Evolutionary conservation across 164 flowering plant genomes (phyloP).

Genomic region (Magnolia kwangsiensis): DNA sequence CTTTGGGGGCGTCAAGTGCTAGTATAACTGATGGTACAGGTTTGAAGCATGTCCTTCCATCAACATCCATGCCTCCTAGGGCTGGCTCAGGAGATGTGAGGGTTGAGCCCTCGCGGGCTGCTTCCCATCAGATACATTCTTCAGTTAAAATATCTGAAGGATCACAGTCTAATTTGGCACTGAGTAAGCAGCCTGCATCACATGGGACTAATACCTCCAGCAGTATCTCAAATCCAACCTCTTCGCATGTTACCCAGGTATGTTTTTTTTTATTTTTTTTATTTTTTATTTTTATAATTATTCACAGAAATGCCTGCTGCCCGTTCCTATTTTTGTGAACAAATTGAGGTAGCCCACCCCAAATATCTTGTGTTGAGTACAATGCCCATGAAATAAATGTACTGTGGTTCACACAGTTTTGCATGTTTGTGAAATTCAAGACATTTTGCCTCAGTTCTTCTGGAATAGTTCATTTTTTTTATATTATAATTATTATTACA

Average conservation of each 20-base stretch:
- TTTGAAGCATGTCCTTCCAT: conserved; percentile 31
- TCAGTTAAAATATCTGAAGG: conserved; percentile 32
- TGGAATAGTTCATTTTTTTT: too few relatives aligned
- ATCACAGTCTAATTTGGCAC: conserved; percentile 29
- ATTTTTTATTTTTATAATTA: neutral
- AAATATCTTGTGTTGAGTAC: neutral
- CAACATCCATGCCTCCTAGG: conserved; percentile 34
- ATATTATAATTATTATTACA: neutral
- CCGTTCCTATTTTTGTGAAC: neutral
- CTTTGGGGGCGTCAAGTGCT: conserved; percentile 24
- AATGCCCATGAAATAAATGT: too few relatives aligned
- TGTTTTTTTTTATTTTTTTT: neutral
- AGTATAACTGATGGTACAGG: conserved; percentile 37
- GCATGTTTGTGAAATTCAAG: neutral
- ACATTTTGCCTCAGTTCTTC: too few relatives aligned
- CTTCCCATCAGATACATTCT: conserved; percentile 29
- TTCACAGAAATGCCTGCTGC: neutral
- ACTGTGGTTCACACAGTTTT: neutral
- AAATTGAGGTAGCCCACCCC: neutral
- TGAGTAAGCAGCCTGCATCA: conserved; percentile 30
- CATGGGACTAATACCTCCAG: conserved; percentile 29
- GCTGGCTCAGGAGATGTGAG: conserved; percentile 19
- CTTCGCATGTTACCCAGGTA: conserved; percentile 46
- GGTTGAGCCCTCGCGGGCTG: conserved; percentile 9
- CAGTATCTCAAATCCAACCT: conserved; percentile 25